These are phyloP conservation scores for Populus tomentosa DNA, from an alignment of 441 rosid species.

Conservation along the genomic window DNA sequence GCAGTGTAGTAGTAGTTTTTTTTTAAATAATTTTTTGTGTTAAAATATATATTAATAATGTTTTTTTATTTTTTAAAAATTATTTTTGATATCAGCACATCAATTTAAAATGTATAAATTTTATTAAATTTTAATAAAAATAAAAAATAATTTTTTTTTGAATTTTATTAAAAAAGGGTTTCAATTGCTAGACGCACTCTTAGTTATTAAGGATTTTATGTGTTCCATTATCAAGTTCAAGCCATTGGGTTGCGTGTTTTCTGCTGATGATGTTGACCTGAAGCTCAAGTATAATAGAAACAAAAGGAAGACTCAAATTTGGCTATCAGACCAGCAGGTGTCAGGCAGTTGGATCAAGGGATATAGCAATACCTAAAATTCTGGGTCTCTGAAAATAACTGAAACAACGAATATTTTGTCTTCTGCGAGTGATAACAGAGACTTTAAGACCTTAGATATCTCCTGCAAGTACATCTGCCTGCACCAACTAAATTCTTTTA, in stretches of 20 bases:
- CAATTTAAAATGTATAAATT: too few relatives aligned
- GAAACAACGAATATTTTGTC: background rate
- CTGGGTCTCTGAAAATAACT: background rate
- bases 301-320: background rate
- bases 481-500: background rate
- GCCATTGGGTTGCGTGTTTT: background rate
- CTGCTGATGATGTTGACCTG: background rate
- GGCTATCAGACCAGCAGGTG: background rate
- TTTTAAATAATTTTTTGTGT: too few relatives aligned
- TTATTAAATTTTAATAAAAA: too few relatives aligned
- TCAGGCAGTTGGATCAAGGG: background rate
- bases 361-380: too few relatives aligned
- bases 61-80: too few relatives aligned
- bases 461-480: background rate
- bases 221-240: background rate
- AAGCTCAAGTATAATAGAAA: background rate
- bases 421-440: background rate
- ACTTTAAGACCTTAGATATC: background rate
- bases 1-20: too few relatives aligned
- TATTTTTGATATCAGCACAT: too few relatives aligned
- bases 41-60: too few relatives aligned
- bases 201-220: background rate
- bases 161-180: too few relatives aligned
- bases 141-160: too few relatives aligned
- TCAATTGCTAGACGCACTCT: too few relatives aligned